phyloP scores from a whole-genome alignment of 345 rosid genomes.

The Syzygium aromaticum region DNA sequence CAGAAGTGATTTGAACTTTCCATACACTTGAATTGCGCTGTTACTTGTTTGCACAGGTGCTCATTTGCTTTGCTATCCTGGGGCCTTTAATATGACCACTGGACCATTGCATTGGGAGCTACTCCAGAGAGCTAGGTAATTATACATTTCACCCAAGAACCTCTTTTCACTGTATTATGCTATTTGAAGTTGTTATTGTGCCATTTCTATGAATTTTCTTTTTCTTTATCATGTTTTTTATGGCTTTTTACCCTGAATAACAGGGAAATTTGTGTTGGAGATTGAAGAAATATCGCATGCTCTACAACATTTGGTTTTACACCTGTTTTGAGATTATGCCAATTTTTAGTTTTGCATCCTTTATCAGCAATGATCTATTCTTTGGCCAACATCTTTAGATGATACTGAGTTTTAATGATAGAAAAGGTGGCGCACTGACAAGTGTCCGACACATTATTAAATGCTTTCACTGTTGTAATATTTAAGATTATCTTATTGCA shows the following conservation, averaged over 20 bases:
- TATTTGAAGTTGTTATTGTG: not conserved
- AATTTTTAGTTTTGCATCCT: not conserved
- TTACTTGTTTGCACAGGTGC: constrained; percentile 47
- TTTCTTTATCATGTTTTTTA: not conserved
- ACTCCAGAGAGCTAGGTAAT: constrained; percentile 80
- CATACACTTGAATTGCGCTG: not conserved
- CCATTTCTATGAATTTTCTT: not conserved
- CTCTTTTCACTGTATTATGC: not conserved
- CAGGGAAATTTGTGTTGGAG: not conserved
- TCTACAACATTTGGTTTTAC: not conserved
- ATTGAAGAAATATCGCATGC: not conserved
- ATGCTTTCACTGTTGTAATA: not conserved
- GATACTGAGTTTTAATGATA: not conserved
- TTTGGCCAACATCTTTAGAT: not conserved
- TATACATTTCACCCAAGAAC: not conserved
- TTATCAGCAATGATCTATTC: not conserved
- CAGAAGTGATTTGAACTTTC: not conserved
- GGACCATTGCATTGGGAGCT: constrained; percentile 95
- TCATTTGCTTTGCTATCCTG: constrained; percentile 89
- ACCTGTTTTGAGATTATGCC: not conserved
- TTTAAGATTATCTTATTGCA: not conserved
- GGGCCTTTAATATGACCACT: constrained; percentile 97
- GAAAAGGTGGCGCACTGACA: not conserved
- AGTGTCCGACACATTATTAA: not conserved
- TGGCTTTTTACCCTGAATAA: not conserved